Evolutionary conservation across 148 eudicot genomes (phyloP), one percentile per base, ranked within the genome.

Genomic region (Fagopyrum homotropicum): DNA sequence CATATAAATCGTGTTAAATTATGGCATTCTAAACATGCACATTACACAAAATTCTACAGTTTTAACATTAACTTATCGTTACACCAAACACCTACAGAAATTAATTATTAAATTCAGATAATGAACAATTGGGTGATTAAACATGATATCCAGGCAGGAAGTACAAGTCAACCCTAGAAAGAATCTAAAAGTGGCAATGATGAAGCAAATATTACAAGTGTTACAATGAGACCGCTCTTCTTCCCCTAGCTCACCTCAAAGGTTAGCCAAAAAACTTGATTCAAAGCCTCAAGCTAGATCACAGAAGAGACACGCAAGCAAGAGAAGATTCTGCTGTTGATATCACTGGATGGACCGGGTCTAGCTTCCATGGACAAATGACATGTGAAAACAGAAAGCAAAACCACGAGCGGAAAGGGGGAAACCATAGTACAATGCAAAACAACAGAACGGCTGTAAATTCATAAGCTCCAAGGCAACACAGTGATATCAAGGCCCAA

Each of bases 401-500:
- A 11, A 29, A 63, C 43, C 14, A 64, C 70, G 4, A 14, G 15
- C 4, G 2, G 69, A 35, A 3, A 16, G 69, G 69, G 4, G 22
- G 12, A 35, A 64, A 3, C n/a, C 45, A 64, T 64, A 64, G 69
- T 10, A 64, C 69, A 64, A 64, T 66, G 46, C 71, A 66, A 35
- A 35, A 35, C 3, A 35, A 66, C 46, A 66, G 45, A 43, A 47
- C 19, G n/a, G 46, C 71, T 5, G 1, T 15, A 43, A 49, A 35
- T 40, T 66, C 45, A 66, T 26, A 61, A 61, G 43, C 43, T 29
- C 16, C 16, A 61, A 61, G 12, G 68, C 68, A 26, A 61, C 57
- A 57, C 71, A 66, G 71, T 66, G 45, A 30, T 66, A 66, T 40
- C 71, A 40, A 66, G 47, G 71, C 71, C 47, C 46, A 66, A 66